Conservation (phyloP, 257 asterid species). For the Gentiana macrophylla region DNA sequence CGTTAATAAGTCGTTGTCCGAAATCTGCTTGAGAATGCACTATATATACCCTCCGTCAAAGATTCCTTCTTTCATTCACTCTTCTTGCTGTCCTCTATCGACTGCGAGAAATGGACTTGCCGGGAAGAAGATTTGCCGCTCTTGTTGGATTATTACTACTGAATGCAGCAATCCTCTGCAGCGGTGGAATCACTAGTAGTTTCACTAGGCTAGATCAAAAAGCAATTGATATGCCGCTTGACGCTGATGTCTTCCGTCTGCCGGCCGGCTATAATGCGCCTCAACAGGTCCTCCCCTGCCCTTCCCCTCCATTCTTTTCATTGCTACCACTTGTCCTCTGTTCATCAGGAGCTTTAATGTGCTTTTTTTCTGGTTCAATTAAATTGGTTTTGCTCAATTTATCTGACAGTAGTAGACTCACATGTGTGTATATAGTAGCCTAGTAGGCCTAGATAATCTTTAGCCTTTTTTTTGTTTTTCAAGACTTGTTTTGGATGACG, state of each 20-base stretch:
- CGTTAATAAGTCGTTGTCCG: too few species aligned
- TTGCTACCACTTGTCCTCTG: too few species aligned
- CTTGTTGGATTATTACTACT: constrained; percentile 22
- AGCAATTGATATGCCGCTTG: constrained; percentile 60
- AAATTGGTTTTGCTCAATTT: background rate
- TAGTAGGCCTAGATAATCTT: background rate
- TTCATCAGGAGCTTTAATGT: background rate
- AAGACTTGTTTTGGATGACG: constrained; percentile 1
- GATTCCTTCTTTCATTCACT: background rate
- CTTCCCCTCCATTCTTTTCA: background rate
- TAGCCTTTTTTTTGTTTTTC: background rate
- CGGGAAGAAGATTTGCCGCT: constrained; percentile 15
- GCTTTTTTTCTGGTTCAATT: background rate
- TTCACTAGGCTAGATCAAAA: constrained; percentile 49
- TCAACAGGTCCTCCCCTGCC: constrained; percentile 47
- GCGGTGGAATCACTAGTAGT: constrained; percentile 57
- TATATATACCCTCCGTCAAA: constrained; percentile 1
- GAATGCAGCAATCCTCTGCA: constrained; percentile 42
- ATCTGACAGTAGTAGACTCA: background rate
- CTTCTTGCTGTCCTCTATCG: background rate
- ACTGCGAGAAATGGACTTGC: constrained; percentile 17
- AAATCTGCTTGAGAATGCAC: background rate
- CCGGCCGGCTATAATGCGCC: constrained; percentile 93
- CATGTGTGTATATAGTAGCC: too few species aligned
- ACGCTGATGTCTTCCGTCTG: constrained; percentile 64